Evolutionary conservation across 202 grass and related monocot species (phyloP).

Genomic region (Brachypodium distachyon): DNA sequence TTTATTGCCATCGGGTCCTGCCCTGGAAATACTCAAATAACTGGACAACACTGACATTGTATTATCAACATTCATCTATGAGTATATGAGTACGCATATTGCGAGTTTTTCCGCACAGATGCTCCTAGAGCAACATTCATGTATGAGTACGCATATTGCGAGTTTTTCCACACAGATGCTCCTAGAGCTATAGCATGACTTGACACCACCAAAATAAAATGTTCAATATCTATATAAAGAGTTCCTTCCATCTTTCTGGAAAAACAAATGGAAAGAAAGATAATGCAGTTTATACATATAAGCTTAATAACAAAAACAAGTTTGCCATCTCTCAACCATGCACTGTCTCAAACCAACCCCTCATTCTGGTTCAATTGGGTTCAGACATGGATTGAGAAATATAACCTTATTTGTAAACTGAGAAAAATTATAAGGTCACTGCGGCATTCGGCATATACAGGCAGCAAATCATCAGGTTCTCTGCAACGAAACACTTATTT

Average conservation of each 20-base stretch:
- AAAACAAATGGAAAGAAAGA: background rate
- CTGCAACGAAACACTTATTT: background rate
- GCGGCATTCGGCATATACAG: no score
- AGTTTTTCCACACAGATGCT: background rate
- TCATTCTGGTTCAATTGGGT: background rate
- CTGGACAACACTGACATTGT: background rate
- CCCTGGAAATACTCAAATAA: conserved; percentile 9
- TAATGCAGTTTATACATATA: background rate
- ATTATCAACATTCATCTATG: background rate
- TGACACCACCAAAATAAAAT: no score
- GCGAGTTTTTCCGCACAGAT: background rate
- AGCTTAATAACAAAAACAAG: background rate
- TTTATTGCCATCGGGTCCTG: conserved; percentile 88
- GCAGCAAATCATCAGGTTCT: background rate
- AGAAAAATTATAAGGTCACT: background rate
- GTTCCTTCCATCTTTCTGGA: no score
- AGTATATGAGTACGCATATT: no score
- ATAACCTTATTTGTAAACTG: background rate
- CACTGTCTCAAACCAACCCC: background rate
- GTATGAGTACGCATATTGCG: background rate
- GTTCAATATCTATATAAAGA: no score
- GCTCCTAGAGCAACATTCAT: background rate
- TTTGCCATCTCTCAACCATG: background rate
- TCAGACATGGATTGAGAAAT: background rate
- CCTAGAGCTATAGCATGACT: background rate